Evolutionary conservation across 2,329 filamentous ascomycete species (phyloP).

Genomic region (Pseudogymnoascus sp.): DNA sequence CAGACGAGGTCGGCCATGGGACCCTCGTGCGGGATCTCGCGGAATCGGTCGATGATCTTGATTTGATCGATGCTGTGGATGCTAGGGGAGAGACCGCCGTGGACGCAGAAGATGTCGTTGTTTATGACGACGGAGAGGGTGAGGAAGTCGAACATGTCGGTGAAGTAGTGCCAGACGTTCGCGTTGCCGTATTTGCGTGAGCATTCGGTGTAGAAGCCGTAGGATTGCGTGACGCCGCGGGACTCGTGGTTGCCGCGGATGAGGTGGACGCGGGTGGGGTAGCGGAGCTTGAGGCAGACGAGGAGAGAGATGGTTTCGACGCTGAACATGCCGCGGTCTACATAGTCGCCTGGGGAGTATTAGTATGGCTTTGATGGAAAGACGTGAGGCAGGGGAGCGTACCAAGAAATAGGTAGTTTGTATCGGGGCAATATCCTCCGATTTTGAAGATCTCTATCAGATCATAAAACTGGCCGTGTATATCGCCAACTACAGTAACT

Average conservation of each 20-base stretch:
- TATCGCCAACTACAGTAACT: conserved; percentile 95
- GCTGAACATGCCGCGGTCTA: conserved; percentile 96
- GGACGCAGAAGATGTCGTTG: conserved; percentile 97
- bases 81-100: conserved; percentile 79
- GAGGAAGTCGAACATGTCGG: conserved; percentile 98
- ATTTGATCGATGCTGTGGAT: conserved; percentile 99
- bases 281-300: conserved; percentile 93
- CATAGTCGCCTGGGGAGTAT: conserved; percentile 68
- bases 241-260: conserved; percentile 98
- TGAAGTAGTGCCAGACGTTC: conserved; percentile 99
- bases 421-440: conserved; percentile 92
- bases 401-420: conserved; percentile 97
- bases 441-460: conserved; percentile 99
- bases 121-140: conserved; percentile 97
- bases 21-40: conserved; percentile 96
- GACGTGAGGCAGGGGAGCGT: conserved; percentile 12
- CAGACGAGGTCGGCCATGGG: conserved; percentile 99
- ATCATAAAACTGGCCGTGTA: conserved; percentile 98
- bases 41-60: conserved; percentile 98
- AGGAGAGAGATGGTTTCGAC: conserved; percentile 98
- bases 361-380: conserved; percentile 9
- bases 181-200: conserved; percentile 97
- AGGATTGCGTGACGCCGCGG: conserved; percentile 93
- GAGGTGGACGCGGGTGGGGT: conserved; percentile 88
- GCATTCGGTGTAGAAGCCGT: conserved; percentile 98